A percentile compares a stretch with the other conserved stretches of the same genome.
phyloP scores from a whole-genome alignment of 345 rosid genomes.

The Noccaea caerulescens region DNA sequence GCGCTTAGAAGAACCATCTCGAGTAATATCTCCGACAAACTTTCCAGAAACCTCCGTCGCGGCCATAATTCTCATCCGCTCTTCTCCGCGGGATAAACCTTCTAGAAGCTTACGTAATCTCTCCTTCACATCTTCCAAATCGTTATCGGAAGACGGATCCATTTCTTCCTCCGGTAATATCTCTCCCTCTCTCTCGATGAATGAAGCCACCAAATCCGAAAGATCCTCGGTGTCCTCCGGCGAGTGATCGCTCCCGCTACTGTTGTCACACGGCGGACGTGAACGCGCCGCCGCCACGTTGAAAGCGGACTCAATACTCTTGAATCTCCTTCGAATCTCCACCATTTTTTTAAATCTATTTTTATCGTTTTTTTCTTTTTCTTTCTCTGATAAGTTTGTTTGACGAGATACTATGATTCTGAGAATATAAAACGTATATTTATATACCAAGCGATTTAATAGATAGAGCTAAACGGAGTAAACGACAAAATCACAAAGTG shows the following conservation, averaged over 20 bases:
- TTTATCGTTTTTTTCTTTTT: neutral
- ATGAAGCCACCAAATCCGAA: constrained; percentile 70
- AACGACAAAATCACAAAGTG: constrained; percentile 42
- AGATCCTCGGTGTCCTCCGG: constrained; percentile 55
- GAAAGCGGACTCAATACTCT: constrained; percentile 52
- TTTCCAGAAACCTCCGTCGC: constrained; percentile 42
- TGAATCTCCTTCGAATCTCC: constrained; percentile 46
- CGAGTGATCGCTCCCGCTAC: constrained; percentile 70
- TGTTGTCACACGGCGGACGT: constrained; percentile 55
- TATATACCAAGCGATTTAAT: neutral
- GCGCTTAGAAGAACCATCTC: constrained; percentile 38
- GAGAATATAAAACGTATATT: constrained; percentile 25
- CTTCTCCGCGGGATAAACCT: constrained; percentile 31
- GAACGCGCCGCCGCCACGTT: constrained; percentile 41
- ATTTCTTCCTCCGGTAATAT: neutral
- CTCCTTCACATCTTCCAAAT: constrained; percentile 50
- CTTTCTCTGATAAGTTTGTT: neutral
- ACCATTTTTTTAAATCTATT: constrained; percentile 35
- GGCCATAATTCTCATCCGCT: constrained; percentile 39
- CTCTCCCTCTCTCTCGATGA: constrained; percentile 60
- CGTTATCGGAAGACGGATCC: constrained; percentile 30
- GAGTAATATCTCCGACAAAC: constrained; percentile 34
- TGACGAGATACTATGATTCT: constrained; percentile 25
- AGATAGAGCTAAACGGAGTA: constrained; percentile 12
- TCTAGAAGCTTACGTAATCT: constrained; percentile 43